Percentiles rank a stretch among this genome's conserved stretches.
phyloP scores from a whole-genome alignment of 768 basidiomycete species.

The Fibroporia radiculosa region DNA sequence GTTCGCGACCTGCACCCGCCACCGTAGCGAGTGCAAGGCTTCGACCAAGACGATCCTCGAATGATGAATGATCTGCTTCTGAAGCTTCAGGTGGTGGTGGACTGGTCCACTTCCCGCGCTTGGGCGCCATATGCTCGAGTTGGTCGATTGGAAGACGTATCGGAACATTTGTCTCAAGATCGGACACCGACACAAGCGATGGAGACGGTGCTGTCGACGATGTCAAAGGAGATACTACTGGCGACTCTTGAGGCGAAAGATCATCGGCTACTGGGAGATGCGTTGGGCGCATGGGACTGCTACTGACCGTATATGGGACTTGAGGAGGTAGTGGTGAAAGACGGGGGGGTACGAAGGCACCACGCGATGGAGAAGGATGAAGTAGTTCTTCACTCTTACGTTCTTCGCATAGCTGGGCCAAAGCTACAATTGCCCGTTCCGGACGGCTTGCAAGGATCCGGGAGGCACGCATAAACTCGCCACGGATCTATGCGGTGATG shows the following conservation, averaged over 20 bases:
- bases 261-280: slow-evolving; percentile 31
- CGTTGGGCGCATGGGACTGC: slow-evolving; percentile 49
- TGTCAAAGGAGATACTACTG: slow-evolving; percentile 4
- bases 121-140: slow-evolving; percentile 69
- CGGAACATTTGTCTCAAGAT: slow-evolving; percentile 18
- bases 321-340: slow-evolving; percentile 49
- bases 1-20: slow-evolving; percentile 48
- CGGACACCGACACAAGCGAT: slow-evolving; percentile 1
- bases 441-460: slow-evolving; percentile 76
- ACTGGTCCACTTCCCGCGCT: slow-evolving; percentile 76
- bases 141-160: slow-evolving; percentile 42
- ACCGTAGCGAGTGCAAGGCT: slow-evolving; percentile 64
- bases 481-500: slow-evolving; percentile 64
- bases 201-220: background rate
- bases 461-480: slow-evolving; percentile 95
- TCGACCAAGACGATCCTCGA: slow-evolving; percentile 59
- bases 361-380: slow-evolving; percentile 35
- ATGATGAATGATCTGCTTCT: slow-evolving; percentile 53
- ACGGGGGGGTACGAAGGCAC: slow-evolving; percentile 37
- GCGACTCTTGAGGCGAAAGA: slow-evolving; percentile 40
- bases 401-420: slow-evolving; percentile 90
- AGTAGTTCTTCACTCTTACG: slow-evolving; percentile 62
- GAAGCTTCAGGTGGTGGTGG: slow-evolving; percentile 76
- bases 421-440: slow-evolving; percentile 70
- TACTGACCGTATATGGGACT: slow-evolving; percentile 62